Conservation (phyloP, 2,329 filamentous ascomycete species). For the Penicillium sp. region DNA sequence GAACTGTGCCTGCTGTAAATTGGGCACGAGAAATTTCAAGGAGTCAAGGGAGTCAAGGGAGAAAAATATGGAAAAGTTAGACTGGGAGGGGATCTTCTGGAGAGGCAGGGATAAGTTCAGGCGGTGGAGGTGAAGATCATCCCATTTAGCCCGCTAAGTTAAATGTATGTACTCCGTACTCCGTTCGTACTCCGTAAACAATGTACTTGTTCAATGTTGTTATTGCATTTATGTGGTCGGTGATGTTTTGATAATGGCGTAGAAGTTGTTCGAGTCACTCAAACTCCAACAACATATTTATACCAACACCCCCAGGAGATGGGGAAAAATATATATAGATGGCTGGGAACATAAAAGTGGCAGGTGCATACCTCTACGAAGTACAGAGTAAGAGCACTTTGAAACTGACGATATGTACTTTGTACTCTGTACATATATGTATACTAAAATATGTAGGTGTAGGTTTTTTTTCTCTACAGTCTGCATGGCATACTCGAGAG, state of each 20-base stretch:
- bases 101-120: constrained; percentile 24
- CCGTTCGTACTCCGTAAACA: neutral
- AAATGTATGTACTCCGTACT: neutral
- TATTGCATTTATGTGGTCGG: neutral
- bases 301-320: neutral
- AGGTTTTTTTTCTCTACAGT: neutral
- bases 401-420: neutral
- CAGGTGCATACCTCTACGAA: neutral
- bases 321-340: neutral
- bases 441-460: neutral
- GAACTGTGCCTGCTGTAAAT: neutral
- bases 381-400: neutral
- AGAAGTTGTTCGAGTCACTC: neutral
- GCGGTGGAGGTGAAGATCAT: constrained; percentile 26
- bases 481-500: constrained; percentile 11
- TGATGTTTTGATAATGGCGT: neutral
- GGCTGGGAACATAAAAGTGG: neutral
- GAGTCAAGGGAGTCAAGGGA: neutral
- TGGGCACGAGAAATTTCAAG: neutral
- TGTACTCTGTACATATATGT: neutral
- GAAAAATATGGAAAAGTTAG: constrained; percentile 3
- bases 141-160: neutral
- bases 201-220: neutral
- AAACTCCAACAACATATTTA: neutral
- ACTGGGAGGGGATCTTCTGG: constrained; percentile 9